Conservation (phyloP, 139 green algal genomes). For the Zygnema circumcarinatum region DNA sequence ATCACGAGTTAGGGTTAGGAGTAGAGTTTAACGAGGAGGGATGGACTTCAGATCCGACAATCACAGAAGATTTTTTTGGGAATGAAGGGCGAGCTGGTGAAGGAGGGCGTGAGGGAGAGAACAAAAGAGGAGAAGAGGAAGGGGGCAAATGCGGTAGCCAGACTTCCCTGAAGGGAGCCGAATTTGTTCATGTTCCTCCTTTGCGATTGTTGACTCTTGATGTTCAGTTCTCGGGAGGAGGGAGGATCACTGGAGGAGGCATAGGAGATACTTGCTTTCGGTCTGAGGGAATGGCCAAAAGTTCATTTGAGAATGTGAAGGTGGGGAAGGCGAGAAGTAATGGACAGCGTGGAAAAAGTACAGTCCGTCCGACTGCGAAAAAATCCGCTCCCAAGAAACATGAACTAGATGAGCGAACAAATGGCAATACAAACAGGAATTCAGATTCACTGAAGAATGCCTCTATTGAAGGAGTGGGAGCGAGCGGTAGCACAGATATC, state of each 20-base stretch:
- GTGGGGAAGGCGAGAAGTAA: neutral
- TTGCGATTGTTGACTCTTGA: slow-evolving; percentile 10
- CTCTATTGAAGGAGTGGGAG: neutral
- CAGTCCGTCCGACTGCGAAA: no score
- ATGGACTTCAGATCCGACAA: neutral
- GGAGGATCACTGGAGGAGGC: neutral
- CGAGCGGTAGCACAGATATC: neutral
- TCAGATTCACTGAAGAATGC: neutral
- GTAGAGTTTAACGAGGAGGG: neutral
- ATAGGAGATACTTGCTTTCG: neutral
- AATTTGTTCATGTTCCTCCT: neutral
- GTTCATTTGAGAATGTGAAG: neutral
- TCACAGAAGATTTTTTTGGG: neutral
- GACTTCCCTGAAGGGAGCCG: neutral
- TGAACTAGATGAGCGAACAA: neutral
- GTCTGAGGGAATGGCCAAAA: neutral
- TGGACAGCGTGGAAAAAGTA: neutral
- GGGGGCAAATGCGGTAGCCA: neutral
- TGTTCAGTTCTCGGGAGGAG: slow-evolving; percentile 23
- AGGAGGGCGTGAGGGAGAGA: neutral
- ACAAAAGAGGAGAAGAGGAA: slow-evolving; percentile 20
- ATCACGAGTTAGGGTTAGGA: neutral
- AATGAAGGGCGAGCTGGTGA: neutral
- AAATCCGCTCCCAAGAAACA: no score
- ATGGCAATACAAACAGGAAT: neutral